Percentiles rank a stretch among this genome's conserved stretches.
Evolutionary conservation across 176 grass and related monocot genomes (phyloP).

Genomic region (Panicum miliaceum): DNA sequence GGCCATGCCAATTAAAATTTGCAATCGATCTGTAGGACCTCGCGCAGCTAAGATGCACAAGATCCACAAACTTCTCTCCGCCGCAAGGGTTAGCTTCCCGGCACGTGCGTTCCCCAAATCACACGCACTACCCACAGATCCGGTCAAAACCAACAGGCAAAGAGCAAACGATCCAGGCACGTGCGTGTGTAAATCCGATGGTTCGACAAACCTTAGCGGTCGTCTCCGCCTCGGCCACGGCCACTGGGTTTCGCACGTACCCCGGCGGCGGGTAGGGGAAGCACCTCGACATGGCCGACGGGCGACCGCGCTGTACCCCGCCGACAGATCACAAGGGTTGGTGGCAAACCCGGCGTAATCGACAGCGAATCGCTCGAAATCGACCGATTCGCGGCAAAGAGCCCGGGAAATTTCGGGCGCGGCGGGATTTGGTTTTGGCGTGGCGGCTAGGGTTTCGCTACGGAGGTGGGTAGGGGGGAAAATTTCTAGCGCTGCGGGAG

Average conservation of each 20-base stretch:
- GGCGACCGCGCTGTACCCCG: constrained; percentile 24
- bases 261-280: constrained; percentile 62
- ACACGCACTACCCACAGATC: constrained; percentile 55
- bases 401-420: neutral
- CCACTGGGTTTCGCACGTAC: constrained; percentile 59
- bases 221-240: constrained; percentile 50
- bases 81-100: constrained; percentile 4
- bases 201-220: constrained; percentile 71
- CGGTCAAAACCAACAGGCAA: constrained; percentile 50
- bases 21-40: neutral
- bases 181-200: constrained; percentile 71
- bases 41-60: neutral
- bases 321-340: neutral
- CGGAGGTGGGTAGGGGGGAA: neutral
- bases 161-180: constrained; percentile 53
- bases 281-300: constrained; percentile 64
- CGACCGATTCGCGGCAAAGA: constrained; percentile 29
- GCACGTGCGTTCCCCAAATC: constrained; percentile 42
- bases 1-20: neutral
- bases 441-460: constrained; percentile 66
- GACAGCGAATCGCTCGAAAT: constrained; percentile 30
- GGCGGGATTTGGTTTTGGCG: constrained; percentile 53
- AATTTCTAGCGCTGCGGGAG: neutral
- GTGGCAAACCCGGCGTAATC: constrained; percentile 2
- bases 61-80: neutral